Evolutionary conservation across 148 eudicot genomes (phyloP).

Genomic region (Rhododendron ovatum): DNA sequence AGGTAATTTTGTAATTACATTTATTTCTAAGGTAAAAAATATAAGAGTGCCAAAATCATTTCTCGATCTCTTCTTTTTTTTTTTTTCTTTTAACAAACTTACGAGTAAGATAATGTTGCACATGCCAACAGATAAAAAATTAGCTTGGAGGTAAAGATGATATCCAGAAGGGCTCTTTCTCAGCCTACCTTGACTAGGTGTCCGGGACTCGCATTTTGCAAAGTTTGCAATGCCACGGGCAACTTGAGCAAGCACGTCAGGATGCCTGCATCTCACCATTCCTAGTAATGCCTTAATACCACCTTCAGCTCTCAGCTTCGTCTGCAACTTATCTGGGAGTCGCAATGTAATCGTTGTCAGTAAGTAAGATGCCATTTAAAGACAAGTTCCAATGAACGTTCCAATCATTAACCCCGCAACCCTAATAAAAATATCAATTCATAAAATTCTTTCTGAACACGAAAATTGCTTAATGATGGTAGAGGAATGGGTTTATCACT

Average conservation of each 20-base stretch:
- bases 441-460: background rate
- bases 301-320: constrained; percentile 79
- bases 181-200: constrained; percentile 68
- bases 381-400: background rate
- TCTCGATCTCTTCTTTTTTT: background rate
- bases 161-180: background rate
- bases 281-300: constrained; percentile 82
- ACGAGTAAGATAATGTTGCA: background rate
- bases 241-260: constrained; percentile 93
- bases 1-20: no score
- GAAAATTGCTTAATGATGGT: background rate
- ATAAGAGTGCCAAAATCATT: background rate
- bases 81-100: background rate
- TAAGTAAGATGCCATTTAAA: background rate
- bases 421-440: background rate
- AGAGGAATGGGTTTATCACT: background rate
- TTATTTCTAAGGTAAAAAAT: no score
- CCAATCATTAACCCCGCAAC: background rate
- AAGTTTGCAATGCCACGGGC: constrained; percentile 97
- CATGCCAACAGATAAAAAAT: background rate
- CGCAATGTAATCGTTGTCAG: background rate
- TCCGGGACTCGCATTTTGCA: constrained; percentile 92
- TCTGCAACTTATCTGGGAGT: constrained; percentile 67
- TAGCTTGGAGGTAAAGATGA: background rate
- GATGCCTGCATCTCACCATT: constrained; percentile 85